Evolutionary conservation across 768 basidiomycete species (phyloP), one percentile per base, ranked within the genome.

Genomic region (Lentinula boryana): DNA sequence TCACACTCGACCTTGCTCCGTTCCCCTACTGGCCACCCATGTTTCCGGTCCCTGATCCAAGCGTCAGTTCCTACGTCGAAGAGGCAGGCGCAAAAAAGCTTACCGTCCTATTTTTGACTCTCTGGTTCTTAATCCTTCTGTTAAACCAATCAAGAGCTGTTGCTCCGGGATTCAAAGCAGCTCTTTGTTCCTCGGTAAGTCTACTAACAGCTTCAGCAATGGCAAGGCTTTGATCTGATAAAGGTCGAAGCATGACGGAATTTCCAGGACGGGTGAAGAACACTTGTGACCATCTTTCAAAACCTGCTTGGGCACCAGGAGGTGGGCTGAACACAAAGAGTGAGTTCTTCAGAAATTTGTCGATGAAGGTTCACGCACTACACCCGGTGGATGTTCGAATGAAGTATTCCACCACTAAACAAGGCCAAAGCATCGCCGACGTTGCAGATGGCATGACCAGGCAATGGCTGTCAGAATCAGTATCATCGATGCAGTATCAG

Each of bases 201-300:
- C 65, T 69, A 9, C 71, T 73, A 0, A 72, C 67, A 7, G 82
- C 75, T 4, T 78, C 75, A 10, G 76, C 76, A n/a, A 86, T 77
- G 5, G 78, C 41, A 0, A 70, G 58, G 56, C 83, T 84, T 7
- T 78, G 69, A 13, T 80, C 73, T 2, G 70, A 66, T 31, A 85
- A 69, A 4, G 84, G 75, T 23, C 73, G 75, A 9, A 86, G 77
- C 2, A 74, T 60, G 38, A 77, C 71, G 6, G 76, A 73, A 66
- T 83, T 75, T 1, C 76, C 79, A 0, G 85, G 84, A 33, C 85
- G 78, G 1, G 78, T 81, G 71, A 87, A 86, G 69, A 80, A 87
- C 0, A 84, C 84, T 15, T 86, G 73, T 10, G 84, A 86, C 79
- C 80, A 86, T 5, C 85, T 74, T 44, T 79, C 78, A 53, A 74